These are phyloP conservation scores for Chaetoscypha palmicola DNA, from an alignment of 2,329 filamentous ascomycete genomes.

Conservation along the genomic window DNA sequence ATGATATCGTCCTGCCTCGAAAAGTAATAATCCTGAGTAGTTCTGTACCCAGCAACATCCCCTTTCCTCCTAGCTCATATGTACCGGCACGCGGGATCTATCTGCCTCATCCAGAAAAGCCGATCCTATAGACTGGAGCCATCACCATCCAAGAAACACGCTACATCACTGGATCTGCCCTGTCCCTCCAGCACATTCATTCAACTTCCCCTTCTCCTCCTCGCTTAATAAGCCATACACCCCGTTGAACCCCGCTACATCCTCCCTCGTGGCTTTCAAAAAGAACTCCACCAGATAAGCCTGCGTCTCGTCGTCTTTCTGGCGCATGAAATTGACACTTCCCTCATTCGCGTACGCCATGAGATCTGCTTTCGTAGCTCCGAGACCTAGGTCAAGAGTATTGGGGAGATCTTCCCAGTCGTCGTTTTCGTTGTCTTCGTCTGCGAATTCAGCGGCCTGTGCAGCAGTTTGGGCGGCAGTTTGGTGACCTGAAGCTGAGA, in stretches of 20 bases:
- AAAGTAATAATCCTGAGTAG: neutral
- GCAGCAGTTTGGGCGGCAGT: conserved; percentile 52
- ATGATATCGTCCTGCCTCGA: neutral
- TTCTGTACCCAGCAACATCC: neutral
- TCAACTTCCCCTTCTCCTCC: conserved; percentile 43
- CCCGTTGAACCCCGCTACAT: conserved; percentile 33
- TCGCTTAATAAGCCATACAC: conserved; percentile 31
- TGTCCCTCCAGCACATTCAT: conserved; percentile 26
- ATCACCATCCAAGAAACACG: neutral
- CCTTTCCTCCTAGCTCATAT: neutral
- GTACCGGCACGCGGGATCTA: neutral
- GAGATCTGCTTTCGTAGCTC: conserved; percentile 63
- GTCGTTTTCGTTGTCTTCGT: conserved; percentile 67
- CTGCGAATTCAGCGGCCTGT: conserved; percentile 48
- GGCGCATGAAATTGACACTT: conserved; percentile 47
- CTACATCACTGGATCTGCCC: neutral
- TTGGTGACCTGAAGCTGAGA: conserved; percentile 66
- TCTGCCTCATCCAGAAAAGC: neutral
- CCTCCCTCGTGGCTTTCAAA: conserved; percentile 34
- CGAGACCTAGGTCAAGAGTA: conserved; percentile 67
- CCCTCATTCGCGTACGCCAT: conserved; percentile 65
- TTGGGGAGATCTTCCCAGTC: conserved; percentile 80
- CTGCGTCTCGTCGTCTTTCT: conserved; percentile 86
- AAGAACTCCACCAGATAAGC: conserved; percentile 81
- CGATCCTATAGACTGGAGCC: neutral